Evolutionary conservation across 805 yeast genomes (phyloP), one percentile per base, ranked within the genome.

Genomic region (Yarrowia sp.): DNA sequence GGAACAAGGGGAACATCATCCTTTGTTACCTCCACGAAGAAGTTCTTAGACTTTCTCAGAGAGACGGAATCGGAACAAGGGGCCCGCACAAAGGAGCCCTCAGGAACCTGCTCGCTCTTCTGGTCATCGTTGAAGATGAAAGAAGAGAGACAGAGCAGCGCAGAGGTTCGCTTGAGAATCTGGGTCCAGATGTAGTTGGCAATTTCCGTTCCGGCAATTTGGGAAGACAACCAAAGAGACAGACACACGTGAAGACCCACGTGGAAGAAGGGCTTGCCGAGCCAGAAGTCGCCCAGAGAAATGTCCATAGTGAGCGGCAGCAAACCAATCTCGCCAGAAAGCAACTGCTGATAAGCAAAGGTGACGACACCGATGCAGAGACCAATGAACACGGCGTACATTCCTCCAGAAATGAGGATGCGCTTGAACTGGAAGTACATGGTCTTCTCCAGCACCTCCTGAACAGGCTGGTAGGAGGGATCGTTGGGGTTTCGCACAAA

Each of bases 401-500:
- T 89, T 49, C 84, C 79, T 19, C 86, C 93, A 30, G 96, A 88
- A 28, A 90, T 75, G 2, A 80, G 80, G 32, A 92, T 86, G 67
- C 96, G 81, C 30, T 88, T 84, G 22, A 92, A 67, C 73, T 95
- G 98, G 51, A 87, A 77, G 9, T 75, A 68, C 70, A 93, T 82
- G 0, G 97, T 89, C 68, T 89, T 85, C 66, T 89, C 87, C 62
- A 95, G 75, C 0, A 96, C 95, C 72, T 92, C 97, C 68, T 91
- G 93, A 44, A 93, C 82, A 12, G 95, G 83, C 68, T 93, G 85
- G 51, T 91, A 86, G 70, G 90, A 88, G 41, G 96, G 97, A 73
- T 95, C 98, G 70, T 92, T 97, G 4, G 97, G 97, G 22, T 96
- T 91, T 70, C 97, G 83, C 67, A 95, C 89, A 77, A 95, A 95